Base-by-base conservation (phyloP, 139 green algal species). In the Micromonas commoda region DNA sequence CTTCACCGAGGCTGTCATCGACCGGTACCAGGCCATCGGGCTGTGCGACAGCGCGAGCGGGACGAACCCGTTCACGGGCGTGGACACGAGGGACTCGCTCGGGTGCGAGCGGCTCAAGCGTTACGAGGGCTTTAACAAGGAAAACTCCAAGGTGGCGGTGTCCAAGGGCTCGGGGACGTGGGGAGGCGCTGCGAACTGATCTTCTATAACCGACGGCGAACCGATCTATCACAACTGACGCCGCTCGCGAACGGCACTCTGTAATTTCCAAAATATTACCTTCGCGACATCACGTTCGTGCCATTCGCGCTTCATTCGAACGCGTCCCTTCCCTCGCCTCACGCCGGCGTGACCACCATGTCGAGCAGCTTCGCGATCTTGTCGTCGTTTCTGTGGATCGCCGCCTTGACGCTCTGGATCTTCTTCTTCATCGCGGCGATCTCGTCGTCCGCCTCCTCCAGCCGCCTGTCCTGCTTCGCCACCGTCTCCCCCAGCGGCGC, bases 1-100 rank as follows among this genome's bases (percentile, higher is more conserved):
- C 64, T 83, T 83, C 61, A 66, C 78, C 19, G 78, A 83, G 23
- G 78, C 78, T 28, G 65, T 83, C 16, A 83, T 83, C 32, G 78
- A 83, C 45, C 39, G 73, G 73, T 79, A 81, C 70, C 23, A 77
- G 76, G 37, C 76, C 65, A 71, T 71, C 1, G 6, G n/a, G 19
- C 60, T 81, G 76, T 81, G 76, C 31, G 60, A 81, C 24, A 67
- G 6, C 5, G 76, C 76, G 52, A 52, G 34, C 38, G 76, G 76
- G 23, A 60, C 32, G 51, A 81, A 81, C 54, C 76, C 76, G 51
- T 66, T n/a, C 26, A 81, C 76, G 24, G 70, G 70, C 4, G 71
- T 81, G 1, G 76, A 77, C 31, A 81, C 76, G 65, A 2, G 76
- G 1, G 71, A 73, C 21, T 51, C 28, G 2, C 31, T 81, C 24